phyloP scores from a whole-genome alignment of 352 stramenopile species.

The Lagenidium sp. region DNA sequence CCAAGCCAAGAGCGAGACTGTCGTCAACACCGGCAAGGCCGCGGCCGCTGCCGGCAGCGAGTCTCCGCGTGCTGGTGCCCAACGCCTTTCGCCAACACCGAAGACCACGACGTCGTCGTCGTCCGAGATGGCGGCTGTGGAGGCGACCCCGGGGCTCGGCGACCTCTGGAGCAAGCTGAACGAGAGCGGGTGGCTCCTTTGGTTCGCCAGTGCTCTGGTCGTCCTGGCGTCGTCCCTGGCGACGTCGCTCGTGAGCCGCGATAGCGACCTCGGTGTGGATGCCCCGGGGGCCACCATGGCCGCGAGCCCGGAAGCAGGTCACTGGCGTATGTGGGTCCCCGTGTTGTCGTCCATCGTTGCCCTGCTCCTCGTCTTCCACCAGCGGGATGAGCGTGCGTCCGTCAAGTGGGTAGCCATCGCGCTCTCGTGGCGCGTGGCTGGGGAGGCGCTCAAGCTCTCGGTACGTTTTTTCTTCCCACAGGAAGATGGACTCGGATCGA shows the following conservation, averaged over 20 bases:
- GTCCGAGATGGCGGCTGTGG: neutral
- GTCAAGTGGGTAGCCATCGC: conserved; percentile 78
- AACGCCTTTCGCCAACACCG: no score
- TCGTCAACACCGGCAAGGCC: no score
- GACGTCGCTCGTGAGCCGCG: conserved; percentile 39
- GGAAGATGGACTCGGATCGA: no score
- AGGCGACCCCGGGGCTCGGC: conserved; percentile 6
- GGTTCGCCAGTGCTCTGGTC: conserved; percentile 54
- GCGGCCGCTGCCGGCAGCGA: no score
- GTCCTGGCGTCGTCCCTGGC: conserved; percentile 58
- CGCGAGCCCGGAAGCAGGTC: neutral
- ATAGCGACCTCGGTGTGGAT: conserved; percentile 6
- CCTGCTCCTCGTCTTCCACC: conserved; percentile 67
- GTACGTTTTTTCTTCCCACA: conserved; percentile 26
- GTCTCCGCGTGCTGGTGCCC: no score
- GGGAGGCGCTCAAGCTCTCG: conserved; percentile 51
- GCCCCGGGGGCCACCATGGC: conserved; percentile 3
- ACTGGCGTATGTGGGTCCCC: conserved; percentile 55
- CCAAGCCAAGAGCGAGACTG: no score
- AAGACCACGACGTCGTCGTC: no score
- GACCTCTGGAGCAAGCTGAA: conserved; percentile 40
- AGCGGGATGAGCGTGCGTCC: conserved; percentile 54
- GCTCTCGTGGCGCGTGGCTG: conserved; percentile 63
- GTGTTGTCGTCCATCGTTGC: conserved; percentile 56
- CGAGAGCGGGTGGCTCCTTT: conserved; percentile 50